Evolutionary conservation across 176 grass and related monocot species (phyloP).

Genomic region (Hyparrhenia diplandra): DNA sequence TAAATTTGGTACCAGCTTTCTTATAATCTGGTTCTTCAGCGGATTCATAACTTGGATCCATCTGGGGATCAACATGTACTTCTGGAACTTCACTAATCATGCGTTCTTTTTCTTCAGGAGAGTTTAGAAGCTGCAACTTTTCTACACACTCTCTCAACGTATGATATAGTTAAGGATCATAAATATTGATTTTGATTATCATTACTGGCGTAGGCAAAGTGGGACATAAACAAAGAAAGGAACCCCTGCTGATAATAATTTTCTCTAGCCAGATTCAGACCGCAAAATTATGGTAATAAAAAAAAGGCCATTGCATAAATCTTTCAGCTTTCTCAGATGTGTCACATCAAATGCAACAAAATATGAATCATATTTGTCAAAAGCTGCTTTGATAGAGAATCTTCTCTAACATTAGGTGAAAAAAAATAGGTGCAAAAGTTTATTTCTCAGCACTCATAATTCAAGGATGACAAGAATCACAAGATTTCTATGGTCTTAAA

Average conservation of each 20-base stretch:
- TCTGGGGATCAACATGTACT: conserved; percentile 75
- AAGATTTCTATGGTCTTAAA: background rate
- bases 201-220: conserved; percentile 14
- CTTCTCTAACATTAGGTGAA: conserved; percentile 9
- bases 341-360: conserved; percentile 4
- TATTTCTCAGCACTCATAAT: background rate
- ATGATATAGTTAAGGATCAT: conserved; percentile 65
- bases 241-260: conserved; percentile 2
- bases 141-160: conserved; percentile 92
- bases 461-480: conserved; percentile 25
- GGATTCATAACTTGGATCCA: conserved; percentile 87
- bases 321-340: conserved; percentile 4
- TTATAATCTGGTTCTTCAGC: conserved; percentile 54
- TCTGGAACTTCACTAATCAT: conserved; percentile 72
- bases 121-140: conserved; percentile 76
- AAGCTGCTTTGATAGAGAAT: background rate
- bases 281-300: background rate
- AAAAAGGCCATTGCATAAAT: conserved; percentile 7
- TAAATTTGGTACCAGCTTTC: conserved; percentile 44
- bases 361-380: no score
- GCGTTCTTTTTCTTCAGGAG: conserved; percentile 73
- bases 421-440: background rate
- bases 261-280: background rate
- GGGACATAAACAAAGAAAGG: conserved; percentile 5
- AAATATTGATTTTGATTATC: conserved; percentile 25